Evolutionary conservation across 371 early-diverging fungal genomes (phyloP).

Genomic region (Mortierella sp.): DNA sequence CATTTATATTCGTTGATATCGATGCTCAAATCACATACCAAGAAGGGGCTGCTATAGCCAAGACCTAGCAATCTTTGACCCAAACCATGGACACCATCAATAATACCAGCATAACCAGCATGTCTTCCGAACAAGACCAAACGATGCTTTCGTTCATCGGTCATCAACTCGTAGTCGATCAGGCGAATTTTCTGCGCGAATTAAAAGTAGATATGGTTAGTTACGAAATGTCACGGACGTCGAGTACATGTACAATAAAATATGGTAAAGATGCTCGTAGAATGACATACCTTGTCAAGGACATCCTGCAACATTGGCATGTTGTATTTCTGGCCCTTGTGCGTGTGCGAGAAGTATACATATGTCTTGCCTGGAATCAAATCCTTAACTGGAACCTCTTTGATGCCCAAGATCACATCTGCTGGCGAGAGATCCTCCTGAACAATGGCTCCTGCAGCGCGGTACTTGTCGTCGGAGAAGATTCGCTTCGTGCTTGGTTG

Average conservation of each 20-base stretch:
- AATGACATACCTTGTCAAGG: slow-evolving; percentile 82
- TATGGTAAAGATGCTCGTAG: not conserved
- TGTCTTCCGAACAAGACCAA: slow-evolving; percentile 93
- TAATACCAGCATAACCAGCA: slow-evolving; percentile 98
- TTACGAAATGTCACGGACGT: not conserved
- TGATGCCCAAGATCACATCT: slow-evolving; percentile 96
- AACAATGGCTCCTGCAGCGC: slow-evolving; percentile 88
- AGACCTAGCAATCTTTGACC: slow-evolving; percentile 91
- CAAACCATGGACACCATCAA: slow-evolving; percentile 93
- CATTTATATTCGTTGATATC: not conserved
- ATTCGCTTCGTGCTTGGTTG: slow-evolving; percentile 95
- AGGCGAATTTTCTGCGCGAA: slow-evolving; percentile 82
- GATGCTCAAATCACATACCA: slow-evolving; percentile 65
- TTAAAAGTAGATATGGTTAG: not conserved
- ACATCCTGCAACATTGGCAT: slow-evolving; percentile 91
- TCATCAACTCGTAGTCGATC: slow-evolving; percentile 97
- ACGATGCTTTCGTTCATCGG: slow-evolving; percentile 80
- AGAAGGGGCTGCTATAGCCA: slow-evolving; percentile 94
- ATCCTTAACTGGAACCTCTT: slow-evolving; percentile 92
- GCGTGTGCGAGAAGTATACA: slow-evolving; percentile 96
- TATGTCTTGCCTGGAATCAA: slow-evolving; percentile 92
- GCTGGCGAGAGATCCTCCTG: slow-evolving; percentile 90
- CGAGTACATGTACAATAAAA: not conserved
- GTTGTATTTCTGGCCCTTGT: slow-evolving; percentile 95
- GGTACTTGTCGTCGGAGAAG: slow-evolving; percentile 85